phyloP scores from a whole-genome alignment of 2,329 filamentous ascomycete species.

The Hyphodiscus sp. region DNA sequence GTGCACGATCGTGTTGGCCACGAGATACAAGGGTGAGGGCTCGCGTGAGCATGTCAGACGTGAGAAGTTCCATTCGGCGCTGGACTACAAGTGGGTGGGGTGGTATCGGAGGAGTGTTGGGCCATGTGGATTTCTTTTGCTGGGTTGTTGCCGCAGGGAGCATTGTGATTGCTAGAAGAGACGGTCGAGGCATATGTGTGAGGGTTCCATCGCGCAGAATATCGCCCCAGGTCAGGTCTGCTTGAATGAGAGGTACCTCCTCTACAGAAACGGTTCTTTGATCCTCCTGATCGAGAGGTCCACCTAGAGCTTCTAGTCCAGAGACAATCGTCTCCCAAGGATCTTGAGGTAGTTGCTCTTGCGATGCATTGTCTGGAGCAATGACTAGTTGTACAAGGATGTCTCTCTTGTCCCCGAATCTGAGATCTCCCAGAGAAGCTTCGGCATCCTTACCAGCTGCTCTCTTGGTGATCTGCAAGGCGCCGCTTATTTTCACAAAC shows the following conservation, averaged over 20 bases:
- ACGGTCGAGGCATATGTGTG: conserved; percentile 81
- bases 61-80: conserved; percentile 92
- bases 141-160: conserved; percentile 58
- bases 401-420: conserved; percentile 92
- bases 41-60: conserved; percentile 94
- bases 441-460: conserved; percentile 93
- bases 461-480: conserved; percentile 91
- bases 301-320: conserved; percentile 85
- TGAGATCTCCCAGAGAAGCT: conserved; percentile 81
- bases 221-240: conserved; percentile 88
- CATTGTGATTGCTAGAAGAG: conserved; percentile 92
- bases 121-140: conserved; percentile 59
- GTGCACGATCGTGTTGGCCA: conserved; percentile 87
- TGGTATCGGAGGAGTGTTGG: conserved; percentile 72
- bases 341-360: conserved; percentile 82
- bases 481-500: conserved; percentile 97
- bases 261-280: conserved; percentile 80
- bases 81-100: conserved; percentile 94
- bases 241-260: conserved; percentile 90
- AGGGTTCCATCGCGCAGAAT: conserved; percentile 83
- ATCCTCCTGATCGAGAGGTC: conserved; percentile 79
- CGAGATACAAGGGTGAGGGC: conserved; percentile 85
- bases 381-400: conserved; percentile 93
- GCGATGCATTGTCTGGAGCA: conserved; percentile 70
- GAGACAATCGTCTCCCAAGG: conserved; percentile 97